Percentiles rank a stretch among this genome's conserved stretches.
Conservation (phyloP, 2,329 filamentous ascomycete species). For the Metarhizium guizhouense region DNA sequence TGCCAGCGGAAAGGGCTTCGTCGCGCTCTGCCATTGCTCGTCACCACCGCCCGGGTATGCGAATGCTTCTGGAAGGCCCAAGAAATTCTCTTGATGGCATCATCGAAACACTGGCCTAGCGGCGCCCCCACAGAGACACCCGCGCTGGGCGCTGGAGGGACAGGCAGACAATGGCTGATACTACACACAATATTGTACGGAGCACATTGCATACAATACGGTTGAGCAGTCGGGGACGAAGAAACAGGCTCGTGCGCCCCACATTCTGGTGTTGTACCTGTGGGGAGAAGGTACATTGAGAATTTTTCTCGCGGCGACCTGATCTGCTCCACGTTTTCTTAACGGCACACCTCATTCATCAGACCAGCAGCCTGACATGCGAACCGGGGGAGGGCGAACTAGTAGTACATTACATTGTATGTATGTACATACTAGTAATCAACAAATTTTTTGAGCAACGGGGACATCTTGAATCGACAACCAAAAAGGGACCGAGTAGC, state of each 20-base stretch:
- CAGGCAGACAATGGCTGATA: not conserved
- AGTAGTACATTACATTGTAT: no score
- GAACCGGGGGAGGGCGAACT: not conserved
- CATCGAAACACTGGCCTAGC: conserved; percentile 6
- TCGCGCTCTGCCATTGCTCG: conserved; percentile 5
- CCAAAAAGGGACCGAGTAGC: no score
- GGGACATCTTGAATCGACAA: no score
- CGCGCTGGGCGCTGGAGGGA: not conserved
- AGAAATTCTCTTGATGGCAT: conserved; percentile 16
- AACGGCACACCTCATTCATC: conserved; percentile 15
- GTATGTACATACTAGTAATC: no score
- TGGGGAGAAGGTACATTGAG: conserved; percentile 16
- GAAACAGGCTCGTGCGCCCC: not conserved
- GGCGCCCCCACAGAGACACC: not conserved
- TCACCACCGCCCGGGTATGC: conserved; percentile 11
- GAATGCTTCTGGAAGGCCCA: conserved; percentile 21
- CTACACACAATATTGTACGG: no score
- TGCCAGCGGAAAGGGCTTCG: conserved; percentile 14
- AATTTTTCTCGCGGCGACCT: not conserved
- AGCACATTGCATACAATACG: no score
- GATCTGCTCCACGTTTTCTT: conserved; percentile 17
- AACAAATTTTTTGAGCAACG: no score
- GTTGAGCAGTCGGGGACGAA: no score
- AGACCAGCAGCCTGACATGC: conserved; percentile 2
- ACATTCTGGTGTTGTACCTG: conserved; percentile 14